Conservation (phyloP, 257 asterid genomes). For the Ajuga chamaepitys region DNA sequence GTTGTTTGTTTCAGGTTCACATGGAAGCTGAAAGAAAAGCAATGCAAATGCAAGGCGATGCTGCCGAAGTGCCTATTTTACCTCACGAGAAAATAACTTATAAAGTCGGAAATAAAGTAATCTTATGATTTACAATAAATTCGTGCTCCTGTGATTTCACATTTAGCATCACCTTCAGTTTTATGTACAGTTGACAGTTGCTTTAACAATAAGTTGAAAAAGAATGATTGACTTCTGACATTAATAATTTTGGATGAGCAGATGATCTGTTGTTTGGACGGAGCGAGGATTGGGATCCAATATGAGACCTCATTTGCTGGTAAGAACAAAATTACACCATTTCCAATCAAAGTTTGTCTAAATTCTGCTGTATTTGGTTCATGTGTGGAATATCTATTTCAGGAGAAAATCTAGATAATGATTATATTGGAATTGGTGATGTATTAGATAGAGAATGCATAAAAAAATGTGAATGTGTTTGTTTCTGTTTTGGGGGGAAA, state of each 20-base stretch:
- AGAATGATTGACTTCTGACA: slow-evolving; percentile 12
- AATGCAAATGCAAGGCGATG: slow-evolving; percentile 46
- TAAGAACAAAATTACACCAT: slow-evolving; percentile 21
- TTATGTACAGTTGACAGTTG: neutral
- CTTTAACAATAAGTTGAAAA: slow-evolving; percentile 1
- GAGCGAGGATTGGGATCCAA: slow-evolving; percentile 90
- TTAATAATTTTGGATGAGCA: slow-evolving; percentile 26
- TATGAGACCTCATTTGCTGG: slow-evolving; percentile 96
- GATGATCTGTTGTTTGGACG: slow-evolving; percentile 89
- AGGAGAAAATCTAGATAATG: neutral
- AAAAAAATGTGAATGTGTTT: neutral
- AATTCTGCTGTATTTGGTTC: neutral
- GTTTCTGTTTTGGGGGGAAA: slow-evolving; percentile 2
- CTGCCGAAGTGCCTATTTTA: slow-evolving; percentile 30
- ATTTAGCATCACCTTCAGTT: neutral
- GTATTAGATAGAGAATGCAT: neutral
- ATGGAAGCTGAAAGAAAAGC: slow-evolving; percentile 90
- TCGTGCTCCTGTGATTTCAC: slow-evolving; percentile 6
- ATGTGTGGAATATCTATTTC: neutral
- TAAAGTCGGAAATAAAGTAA: slow-evolving; percentile 86
- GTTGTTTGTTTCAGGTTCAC: slow-evolving; percentile 62
- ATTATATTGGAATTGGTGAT: neutral
- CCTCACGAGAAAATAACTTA: slow-evolving; percentile 72
- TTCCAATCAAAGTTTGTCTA: neutral
- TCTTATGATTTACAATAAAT: slow-evolving; percentile 1